These are phyloP conservation scores for Pseudozyma thailandica DNA, from an alignment of 1,284 basidiomycete genomes.

Conservation along the genomic window DNA sequence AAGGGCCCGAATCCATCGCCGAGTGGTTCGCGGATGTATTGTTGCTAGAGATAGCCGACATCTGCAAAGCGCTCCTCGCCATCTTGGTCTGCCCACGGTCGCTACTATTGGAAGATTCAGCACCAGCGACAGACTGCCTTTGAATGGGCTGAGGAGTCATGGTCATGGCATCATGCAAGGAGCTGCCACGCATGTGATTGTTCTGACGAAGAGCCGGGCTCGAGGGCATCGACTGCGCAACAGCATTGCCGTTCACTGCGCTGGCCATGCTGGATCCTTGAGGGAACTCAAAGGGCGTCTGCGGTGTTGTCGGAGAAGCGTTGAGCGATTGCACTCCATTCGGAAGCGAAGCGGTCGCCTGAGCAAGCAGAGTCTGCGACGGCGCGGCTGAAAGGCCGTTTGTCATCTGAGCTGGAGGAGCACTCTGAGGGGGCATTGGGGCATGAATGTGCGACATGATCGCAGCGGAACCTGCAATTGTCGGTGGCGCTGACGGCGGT, in stretches of 20 bases:
- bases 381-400: conserved; percentile 3
- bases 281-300: conserved; percentile 50
- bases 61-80: conserved; percentile 40
- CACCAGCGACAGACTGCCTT: conserved; percentile 7
- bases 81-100: conserved; percentile 29
- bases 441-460: conserved; percentile 20
- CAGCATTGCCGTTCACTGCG: conserved; percentile 6
- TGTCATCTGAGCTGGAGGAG: conserved; percentile 14
- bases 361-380: conserved; percentile 17
- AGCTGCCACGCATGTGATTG: conserved; percentile 36
- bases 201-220: conserved; percentile 39
- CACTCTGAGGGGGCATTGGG: conserved; percentile 25
- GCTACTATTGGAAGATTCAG: conserved; percentile 5
- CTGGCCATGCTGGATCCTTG: conserved; percentile 18
- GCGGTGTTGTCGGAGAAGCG: conserved; percentile 44
- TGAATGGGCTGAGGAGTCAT: conserved; percentile 26
- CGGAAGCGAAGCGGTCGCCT: conserved; percentile 21
- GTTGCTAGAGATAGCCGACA: conserved; percentile 41
- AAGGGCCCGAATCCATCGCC: conserved; percentile 42
- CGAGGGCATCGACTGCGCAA: conserved; percentile 40
- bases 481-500: conserved; percentile 42
- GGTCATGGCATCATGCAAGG: conserved; percentile 50
- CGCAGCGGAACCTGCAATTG: conserved; percentile 5
- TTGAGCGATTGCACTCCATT: conserved; percentile 38
- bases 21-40: conserved; percentile 35